phyloP scores from a whole-genome alignment of 2,329 filamentous ascomycete genomes.

The Ophiostoma angusticollis region DNA sequence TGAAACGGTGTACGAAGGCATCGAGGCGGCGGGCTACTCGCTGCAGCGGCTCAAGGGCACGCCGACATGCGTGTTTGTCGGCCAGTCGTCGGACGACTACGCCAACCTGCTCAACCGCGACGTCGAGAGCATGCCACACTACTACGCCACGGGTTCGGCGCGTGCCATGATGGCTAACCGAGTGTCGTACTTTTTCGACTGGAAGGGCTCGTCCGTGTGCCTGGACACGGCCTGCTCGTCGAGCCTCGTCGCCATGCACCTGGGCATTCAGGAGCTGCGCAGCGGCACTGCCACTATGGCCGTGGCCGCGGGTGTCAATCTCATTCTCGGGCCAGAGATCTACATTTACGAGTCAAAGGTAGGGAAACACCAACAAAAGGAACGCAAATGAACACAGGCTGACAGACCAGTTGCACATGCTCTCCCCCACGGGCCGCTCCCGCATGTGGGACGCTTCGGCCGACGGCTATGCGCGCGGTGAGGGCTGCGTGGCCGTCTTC shows the following conservation, averaged over 20 bases:
- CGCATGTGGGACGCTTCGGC: constrained; percentile 37
- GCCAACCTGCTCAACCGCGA: constrained; percentile 6
- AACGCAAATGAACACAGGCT: not conserved
- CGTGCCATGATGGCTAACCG: constrained; percentile 22
- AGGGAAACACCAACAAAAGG: not conserved
- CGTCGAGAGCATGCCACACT: constrained; percentile 7
- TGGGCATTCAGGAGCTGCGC: constrained; percentile 19
- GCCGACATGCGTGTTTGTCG: constrained; percentile 22
- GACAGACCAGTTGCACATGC: constrained; percentile 24
- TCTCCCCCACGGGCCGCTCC: constrained; percentile 31
- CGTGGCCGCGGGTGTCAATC: constrained; percentile 20
- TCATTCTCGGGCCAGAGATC: constrained; percentile 20
- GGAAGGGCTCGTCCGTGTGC: constrained; percentile 24
- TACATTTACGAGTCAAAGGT: constrained; percentile 11
- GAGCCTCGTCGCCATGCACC: constrained; percentile 21
- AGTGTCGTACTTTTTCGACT: constrained; percentile 23
- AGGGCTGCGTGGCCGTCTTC: constrained; percentile 37
- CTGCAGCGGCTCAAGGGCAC: constrained; percentile 18
- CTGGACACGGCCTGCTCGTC: constrained; percentile 28
- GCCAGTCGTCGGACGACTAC: constrained; percentile 21
- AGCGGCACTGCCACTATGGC: constrained; percentile 16
- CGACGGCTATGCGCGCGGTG: constrained; percentile 46
- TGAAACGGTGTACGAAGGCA: constrained; percentile 23
- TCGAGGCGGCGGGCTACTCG: constrained; percentile 22
- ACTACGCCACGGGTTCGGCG: constrained; percentile 19